Evolutionary conservation across 2,329 filamentous ascomycete species (phyloP), one percentile per base, ranked within the genome.

Genomic region (Mariannaea elegans): DNA sequence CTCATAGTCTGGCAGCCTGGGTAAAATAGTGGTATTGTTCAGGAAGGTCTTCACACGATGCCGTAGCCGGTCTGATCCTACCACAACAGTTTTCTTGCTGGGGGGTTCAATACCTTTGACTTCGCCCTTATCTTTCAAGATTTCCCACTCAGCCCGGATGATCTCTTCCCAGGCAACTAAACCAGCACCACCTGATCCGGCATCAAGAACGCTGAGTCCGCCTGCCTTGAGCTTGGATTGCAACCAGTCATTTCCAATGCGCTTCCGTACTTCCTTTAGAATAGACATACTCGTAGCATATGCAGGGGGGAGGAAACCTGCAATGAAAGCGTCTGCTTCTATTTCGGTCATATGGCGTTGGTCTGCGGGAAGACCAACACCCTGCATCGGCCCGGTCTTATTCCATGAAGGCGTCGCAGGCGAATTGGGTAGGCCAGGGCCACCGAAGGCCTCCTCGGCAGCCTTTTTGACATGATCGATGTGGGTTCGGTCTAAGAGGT

Each of bases 11-110:
- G 95, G 95, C n/a, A 98, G 80, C 4, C 94, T 88, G 7, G 94
- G 94, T 7, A 99, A 82, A 72, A 99, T 97, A 0, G 91, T 96
- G 0, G 95, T 98, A 73, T 97, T 90, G 34, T 96, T 85, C 12
- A 99, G 80, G 63, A 98, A 85, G 16, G 81, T 82, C 65, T 93
- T 92, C 21, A 93, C 82, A 29, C 93, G 90, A 56, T 91, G 82
- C 16, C 93, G 87, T 24, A 99, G 81, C 2, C 87, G 80, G 62
- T 93, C 87, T 0, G 92, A 91, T 0, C 89, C 93, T 2, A 91
- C 87, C 3, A 98, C 79, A 1, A 97, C 93, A 0, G 92, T 94
- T 53, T 91, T 90, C 73, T 90, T 93, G 1, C 92, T 91, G 3
- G 84, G 81, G 1, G 88, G 86, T 2, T 80, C 73, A 0, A 76